Conservation (phyloP, 1,284 basidiomycete genomes). For the Leccinum holopus region DNA sequence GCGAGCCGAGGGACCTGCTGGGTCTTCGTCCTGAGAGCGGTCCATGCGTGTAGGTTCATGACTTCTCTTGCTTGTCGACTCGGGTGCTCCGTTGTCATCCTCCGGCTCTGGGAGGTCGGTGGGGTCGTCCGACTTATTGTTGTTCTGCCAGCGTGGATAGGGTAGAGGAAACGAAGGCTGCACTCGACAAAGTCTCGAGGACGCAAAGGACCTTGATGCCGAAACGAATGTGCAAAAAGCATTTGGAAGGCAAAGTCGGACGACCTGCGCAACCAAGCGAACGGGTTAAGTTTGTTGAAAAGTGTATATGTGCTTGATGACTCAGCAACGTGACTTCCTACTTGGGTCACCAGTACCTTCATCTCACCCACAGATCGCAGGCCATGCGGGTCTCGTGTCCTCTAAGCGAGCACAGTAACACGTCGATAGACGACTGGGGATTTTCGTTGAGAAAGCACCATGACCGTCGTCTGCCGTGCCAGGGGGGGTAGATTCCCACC, state of each 20-base stretch:
- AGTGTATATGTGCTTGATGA: conserved; percentile 8
- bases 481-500: too few relatives aligned
- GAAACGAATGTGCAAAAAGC: conserved; percentile 23
- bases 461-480: too few relatives aligned
- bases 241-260: conserved; percentile 18
- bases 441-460: too few relatives aligned
- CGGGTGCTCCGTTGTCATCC: conserved; percentile 25
- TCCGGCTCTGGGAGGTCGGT: conserved; percentile 22
- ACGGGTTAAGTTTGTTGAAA: not conserved
- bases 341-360: too few relatives aligned
- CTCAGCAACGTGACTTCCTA: conserved; percentile 17
- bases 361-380: too few relatives aligned
- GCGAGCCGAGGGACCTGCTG: conserved; percentile 28
- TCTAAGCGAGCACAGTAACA: too few relatives aligned
- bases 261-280: conserved; percentile 17
- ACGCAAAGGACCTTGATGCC: conserved; percentile 22
- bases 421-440: too few relatives aligned
- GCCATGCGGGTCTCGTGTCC: too few relatives aligned
- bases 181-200: conserved; percentile 18
- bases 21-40: conserved; percentile 30
- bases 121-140: conserved; percentile 24
- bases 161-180: conserved; percentile 25
- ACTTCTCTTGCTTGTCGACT: conserved; percentile 12
- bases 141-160: conserved; percentile 32
- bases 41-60: conserved; percentile 21